Conservation (phyloP, 352 stramenopile genomes). For the Pythium volutum region DNA sequence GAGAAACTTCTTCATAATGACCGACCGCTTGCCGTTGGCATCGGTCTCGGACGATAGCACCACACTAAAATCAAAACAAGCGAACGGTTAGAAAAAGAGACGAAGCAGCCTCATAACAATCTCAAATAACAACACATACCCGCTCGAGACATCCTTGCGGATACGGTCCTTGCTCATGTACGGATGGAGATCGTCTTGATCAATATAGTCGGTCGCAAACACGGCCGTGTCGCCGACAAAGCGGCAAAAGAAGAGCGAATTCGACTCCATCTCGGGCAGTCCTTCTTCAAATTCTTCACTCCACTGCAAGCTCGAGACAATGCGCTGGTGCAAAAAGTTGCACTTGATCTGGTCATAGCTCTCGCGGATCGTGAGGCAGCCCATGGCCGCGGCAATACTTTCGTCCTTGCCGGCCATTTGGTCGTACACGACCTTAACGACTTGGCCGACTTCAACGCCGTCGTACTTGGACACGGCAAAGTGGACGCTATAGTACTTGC, state of each 20-base stretch:
- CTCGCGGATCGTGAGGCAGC: constrained; percentile 60
- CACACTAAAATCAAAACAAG: constrained; percentile 29
- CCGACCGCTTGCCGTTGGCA: constrained; percentile 54
- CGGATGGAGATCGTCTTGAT: constrained; percentile 73
- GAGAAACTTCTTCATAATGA: constrained; percentile 79
- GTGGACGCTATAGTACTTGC: constrained; percentile 77
- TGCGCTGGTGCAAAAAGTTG: constrained; percentile 80
- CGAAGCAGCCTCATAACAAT: neutral
- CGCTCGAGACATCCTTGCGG: constrained; percentile 73
- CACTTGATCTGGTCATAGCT: constrained; percentile 76
- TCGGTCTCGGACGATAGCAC: constrained; percentile 64
- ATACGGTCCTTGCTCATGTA: constrained; percentile 67
- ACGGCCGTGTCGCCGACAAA: constrained; percentile 64
- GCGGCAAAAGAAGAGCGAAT: constrained; percentile 61
- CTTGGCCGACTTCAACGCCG: constrained; percentile 53
- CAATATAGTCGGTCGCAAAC: constrained; percentile 72
- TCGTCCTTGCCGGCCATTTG: constrained; percentile 69
- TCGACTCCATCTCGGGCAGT: constrained; percentile 71
- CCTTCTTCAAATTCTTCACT: constrained; percentile 36
- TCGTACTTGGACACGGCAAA: constrained; percentile 77
- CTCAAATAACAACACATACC: constrained; percentile 32
- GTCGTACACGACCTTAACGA: constrained; percentile 67
- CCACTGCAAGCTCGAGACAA: constrained; percentile 73
- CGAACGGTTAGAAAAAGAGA: neutral
- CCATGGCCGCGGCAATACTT: constrained; percentile 48